These are phyloP conservation scores for Trametes maxima DNA, from an alignment of 768 basidiomycete genomes.

Conservation along the genomic window DNA sequence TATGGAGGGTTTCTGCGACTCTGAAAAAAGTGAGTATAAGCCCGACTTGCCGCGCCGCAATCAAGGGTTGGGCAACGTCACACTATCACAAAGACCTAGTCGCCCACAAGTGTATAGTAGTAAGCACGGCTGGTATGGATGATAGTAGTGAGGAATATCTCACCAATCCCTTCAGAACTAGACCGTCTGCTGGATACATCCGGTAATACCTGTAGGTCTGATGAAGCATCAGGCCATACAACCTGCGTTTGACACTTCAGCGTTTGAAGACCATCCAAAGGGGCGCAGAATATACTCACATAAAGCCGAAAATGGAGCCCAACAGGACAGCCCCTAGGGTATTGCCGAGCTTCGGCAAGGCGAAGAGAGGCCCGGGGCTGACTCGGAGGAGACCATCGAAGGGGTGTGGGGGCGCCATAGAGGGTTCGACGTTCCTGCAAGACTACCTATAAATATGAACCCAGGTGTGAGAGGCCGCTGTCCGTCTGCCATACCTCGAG, in stretches of 20 bases:
- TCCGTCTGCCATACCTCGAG: too few species aligned
- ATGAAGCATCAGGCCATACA: conserved; percentile 2
- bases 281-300: neutral
- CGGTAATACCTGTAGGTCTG: neutral
- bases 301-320: neutral
- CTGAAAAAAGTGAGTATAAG: neutral
- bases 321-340: neutral
- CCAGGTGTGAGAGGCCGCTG: too few species aligned
- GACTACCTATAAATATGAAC: too few species aligned
- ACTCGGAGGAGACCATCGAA: too few species aligned
- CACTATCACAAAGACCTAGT: neutral
- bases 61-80: neutral
- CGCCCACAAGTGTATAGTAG: neutral
- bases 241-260: neutral
- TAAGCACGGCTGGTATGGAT: neutral
- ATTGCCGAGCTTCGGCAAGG: neutral
- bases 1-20: neutral
- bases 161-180: neutral
- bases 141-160: neutral
- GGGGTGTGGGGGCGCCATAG: too few species aligned
- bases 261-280: neutral
- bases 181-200: neutral
- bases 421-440: too few species aligned
- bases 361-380: too few species aligned
- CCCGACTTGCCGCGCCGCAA: too few species aligned